A percentile compares a stretch with the other conserved stretches of the same genome.
These are phyloP conservation scores for Rhodotorula sp. DNA, from an alignment of 1,284 basidiomycete genomes.

Conservation along the genomic window DNA sequence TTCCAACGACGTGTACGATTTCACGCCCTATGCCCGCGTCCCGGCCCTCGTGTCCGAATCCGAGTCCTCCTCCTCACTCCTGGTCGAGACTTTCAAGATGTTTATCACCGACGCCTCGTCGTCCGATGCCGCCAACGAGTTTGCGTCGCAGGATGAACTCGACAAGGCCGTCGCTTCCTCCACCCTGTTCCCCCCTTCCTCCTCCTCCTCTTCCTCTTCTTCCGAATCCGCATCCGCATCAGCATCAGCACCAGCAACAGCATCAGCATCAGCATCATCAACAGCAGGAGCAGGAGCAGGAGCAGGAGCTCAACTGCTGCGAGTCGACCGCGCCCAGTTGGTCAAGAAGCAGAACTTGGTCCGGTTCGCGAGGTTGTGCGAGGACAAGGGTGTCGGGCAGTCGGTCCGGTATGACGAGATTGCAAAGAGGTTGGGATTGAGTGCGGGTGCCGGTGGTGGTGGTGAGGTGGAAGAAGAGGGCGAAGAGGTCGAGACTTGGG, in stretches of 20 bases:
- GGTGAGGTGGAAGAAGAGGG: slow-evolving; percentile 52
- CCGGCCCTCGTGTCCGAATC: not conserved
- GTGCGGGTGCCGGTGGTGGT: not conserved
- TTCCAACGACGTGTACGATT: slow-evolving; percentile 69
- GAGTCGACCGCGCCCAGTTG: slow-evolving; percentile 49
- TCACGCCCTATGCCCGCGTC: slow-evolving; percentile 66
- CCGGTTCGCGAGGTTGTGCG: slow-evolving; percentile 72
- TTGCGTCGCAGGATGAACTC: slow-evolving; percentile 1
- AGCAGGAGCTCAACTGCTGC: slow-evolving; percentile 31
- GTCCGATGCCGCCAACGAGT: too few relatives aligned
- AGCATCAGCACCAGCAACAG: not conserved
- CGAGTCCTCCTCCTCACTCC: slow-evolving; percentile 40
- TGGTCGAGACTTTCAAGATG: slow-evolving; percentile 46
- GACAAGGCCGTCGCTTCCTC: slow-evolving; percentile 56
- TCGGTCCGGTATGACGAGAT: slow-evolving; percentile 73
- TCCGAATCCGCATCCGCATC: not conserved
- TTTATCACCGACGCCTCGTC: not conserved
- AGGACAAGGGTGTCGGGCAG: slow-evolving; percentile 66
- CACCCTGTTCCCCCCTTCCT: slow-evolving; percentile 60
- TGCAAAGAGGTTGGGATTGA: slow-evolving; percentile 64
- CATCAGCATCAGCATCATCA: not conserved
- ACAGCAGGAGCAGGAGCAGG: not conserved
- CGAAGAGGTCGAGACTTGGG: slow-evolving; percentile 83
- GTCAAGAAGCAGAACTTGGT: slow-evolving; percentile 79
- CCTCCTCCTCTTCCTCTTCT: slow-evolving; percentile 33